Base-by-base conservation (phyloP, 2,329 filamentous ascomycete species). In the Nannizzia gypsea region DNA sequence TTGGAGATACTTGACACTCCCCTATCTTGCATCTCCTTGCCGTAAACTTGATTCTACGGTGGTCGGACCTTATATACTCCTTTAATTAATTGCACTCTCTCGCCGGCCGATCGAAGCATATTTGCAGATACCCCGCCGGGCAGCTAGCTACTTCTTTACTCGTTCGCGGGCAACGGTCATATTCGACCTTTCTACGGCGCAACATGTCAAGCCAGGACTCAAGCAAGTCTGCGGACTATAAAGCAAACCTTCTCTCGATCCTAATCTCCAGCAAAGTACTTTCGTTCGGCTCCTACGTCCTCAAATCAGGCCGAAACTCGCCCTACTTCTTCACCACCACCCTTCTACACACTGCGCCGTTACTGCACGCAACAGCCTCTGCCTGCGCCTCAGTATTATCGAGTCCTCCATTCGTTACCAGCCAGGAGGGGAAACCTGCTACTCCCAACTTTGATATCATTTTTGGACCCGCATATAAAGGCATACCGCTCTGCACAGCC, bases 301-400 rank as follows among this genome's bases (percentile, higher is more conserved):
- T 99, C 71, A 99, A 99, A 78, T 96, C 91, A 59, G 89, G 89
- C 75, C 89, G 92, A 69, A 71, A 74, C 68, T 96, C 90, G 11
- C 93, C 93, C 46, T 97, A 97, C 81, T 97, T 97, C 80, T 95
- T 97, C 84, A 96, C 96, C 75, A 90, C 91, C 54, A 90, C 91
- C 62, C 84, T 89, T 68, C 95, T 97, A 76, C 90, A 93, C 80
- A 86, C 85, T 58, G 87, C 87, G 22, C 81, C 85, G 63, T 83
- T 96, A 31, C 83, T 95, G 64, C 82, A 82, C 63, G 84, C 90
- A 60, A 88, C 96, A 66, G 83, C 87, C 58, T 81, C 84, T 44
- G 90, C 92, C 61, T 97, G 92, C 74, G 92, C 92, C 1, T 77
- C 80, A 59, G 80, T 63, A 17, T 56, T 66, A 20, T 62, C 62